Conservation (phyloP, 768 basidiomycete species). For the Tulasnella sp. region DNA sequence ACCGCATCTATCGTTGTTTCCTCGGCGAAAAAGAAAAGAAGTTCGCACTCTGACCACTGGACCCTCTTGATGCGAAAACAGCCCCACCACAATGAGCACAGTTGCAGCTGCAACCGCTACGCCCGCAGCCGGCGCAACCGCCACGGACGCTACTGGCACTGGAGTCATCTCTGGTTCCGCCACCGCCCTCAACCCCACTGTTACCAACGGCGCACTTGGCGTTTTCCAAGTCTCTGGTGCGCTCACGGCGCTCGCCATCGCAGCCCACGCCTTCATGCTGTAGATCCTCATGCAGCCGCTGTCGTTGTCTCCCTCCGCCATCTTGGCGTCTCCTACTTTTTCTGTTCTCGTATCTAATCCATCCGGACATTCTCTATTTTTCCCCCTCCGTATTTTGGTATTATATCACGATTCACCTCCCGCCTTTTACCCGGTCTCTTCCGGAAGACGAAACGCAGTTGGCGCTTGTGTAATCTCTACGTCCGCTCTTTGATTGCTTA, state of each 20-base stretch:
- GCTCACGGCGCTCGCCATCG: not conserved
- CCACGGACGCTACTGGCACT: conserved; percentile 6
- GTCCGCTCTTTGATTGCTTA: too few species aligned
- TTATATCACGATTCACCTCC: too few species aligned
- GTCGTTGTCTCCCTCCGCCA: not conserved
- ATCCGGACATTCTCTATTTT: too few species aligned
- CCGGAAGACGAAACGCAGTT: too few species aligned
- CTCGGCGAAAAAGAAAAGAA: not conserved
- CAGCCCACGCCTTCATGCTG: conserved; percentile 5
- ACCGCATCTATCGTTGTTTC: not conserved
- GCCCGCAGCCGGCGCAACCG: not conserved
- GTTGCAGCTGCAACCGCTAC: not conserved
- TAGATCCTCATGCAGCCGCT: too few species aligned
- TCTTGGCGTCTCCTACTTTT: not conserved
- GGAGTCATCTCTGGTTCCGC: not conserved
- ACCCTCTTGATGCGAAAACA: not conserved
- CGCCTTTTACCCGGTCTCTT: too few species aligned
- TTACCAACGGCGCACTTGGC: conserved; percentile 3
- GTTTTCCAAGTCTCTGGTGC: conserved; percentile 4
- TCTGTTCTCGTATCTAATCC: not conserved
- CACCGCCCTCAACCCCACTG: conserved; percentile 4
- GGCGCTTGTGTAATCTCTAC: too few species aligned
- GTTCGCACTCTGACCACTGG: not conserved
- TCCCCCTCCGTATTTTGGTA: too few species aligned
- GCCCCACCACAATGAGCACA: conserved; percentile 11